Evolutionary conservation across 202 grass and related monocot species (phyloP), one percentile per base, ranked within the genome.

Genomic region (Setaria italica): DNA sequence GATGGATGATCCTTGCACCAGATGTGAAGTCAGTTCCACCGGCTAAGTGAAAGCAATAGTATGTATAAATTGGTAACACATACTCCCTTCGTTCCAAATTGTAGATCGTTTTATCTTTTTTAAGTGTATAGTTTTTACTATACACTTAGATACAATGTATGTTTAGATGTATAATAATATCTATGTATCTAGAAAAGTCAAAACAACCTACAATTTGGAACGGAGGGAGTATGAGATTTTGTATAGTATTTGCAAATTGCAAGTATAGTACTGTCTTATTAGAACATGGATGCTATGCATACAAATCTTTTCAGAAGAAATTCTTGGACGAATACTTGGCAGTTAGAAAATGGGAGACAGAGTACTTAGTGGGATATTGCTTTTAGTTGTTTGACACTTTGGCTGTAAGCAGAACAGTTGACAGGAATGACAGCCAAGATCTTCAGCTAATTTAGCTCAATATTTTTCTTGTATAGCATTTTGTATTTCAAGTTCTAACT

Each of bases 391-490:
- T 39, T 39, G 4, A 39, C 37, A 39, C 37, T 39, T 72, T 88
- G 80, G 54, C 74, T 49, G 51, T 15, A 75, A 75, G 11, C 20
- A 42, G 42, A 81, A 80, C 75, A 80, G 11, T 56, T 56, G 5
- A 2, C 54, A 8, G 54, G 20, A 59, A 76, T 84, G 87, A 43
- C 53, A 60, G 10, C 59, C 58, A 73, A 43, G 76, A 68, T 84
- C 47, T 32, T 65, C 50, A 58, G 20, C 49, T 46, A 12, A 21
- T 0, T 76, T 55, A 62, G 42, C 69, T 63, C 55, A 76, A 68
- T 34, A 58, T 39, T 19, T 76, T 21, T 11, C 34, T 69, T 59
- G 56, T 82, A 32, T 76, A 5, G 21, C 13, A 56, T 1, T 32
- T 19, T 81, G 20, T 25, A 2, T 2, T 15, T 41, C 19, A 16